Evolutionary conservation across 176 grass and related monocot species (phyloP).

Genomic region (Raddia distichophylla): DNA sequence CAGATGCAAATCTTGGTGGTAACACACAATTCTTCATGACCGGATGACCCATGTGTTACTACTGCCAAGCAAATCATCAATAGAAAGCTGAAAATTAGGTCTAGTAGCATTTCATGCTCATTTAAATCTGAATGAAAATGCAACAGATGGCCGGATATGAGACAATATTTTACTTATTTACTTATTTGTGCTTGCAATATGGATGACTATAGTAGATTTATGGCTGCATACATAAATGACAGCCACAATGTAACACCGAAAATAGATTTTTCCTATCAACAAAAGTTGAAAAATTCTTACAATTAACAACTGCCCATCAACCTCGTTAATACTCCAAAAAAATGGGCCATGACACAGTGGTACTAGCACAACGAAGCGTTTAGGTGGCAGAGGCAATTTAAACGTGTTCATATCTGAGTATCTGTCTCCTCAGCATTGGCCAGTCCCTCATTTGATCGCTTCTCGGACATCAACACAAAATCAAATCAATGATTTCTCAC

Average conservation of each 20-base stretch:
- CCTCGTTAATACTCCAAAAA: neutral
- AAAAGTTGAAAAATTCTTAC: neutral
- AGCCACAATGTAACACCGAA: neutral
- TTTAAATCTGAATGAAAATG: neutral
- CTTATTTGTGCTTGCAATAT: neutral
- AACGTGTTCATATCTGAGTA: neutral
- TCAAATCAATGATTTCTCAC: neutral
- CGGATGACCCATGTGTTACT: constrained; percentile 54
- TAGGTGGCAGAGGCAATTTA: neutral
- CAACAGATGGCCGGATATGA: neutral
- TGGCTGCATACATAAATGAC: neutral
- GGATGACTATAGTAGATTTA: neutral
- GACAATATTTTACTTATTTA: neutral
- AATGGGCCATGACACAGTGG: neutral
- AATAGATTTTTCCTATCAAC: neutral
- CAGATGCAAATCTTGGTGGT: constrained; percentile 40
- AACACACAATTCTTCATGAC: constrained; percentile 54
- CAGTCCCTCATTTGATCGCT: constrained; percentile 2
- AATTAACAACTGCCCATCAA: neutral
- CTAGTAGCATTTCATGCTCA: neutral
- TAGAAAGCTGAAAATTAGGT: neutral
- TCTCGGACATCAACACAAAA: neutral
- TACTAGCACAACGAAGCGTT: neutral
- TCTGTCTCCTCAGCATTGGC: neutral
- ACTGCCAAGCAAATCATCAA: constrained; percentile 48